Evolutionary conservation across 495 filamentous ascomycete species (phyloP).

Genomic region (Rostrohypoxylon terebratum): DNA sequence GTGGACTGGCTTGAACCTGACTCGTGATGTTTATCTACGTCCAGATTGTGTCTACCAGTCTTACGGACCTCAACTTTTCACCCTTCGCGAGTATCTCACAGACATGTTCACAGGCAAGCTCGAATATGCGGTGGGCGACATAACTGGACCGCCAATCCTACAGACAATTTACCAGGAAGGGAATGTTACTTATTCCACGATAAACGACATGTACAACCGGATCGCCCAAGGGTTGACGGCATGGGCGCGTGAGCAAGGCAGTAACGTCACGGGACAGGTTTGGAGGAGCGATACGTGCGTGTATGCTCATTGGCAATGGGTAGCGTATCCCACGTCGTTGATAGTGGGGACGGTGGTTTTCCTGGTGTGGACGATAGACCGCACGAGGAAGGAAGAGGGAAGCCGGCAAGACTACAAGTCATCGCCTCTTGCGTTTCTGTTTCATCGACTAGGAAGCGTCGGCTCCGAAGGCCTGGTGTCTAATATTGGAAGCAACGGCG

Average conservation of each 20-base stretch:
- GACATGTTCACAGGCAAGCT: conserved; percentile 9
- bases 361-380: conserved; percentile 24
- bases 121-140: not conserved
- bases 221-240: conserved; percentile 24
- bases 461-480: conserved; percentile 16
- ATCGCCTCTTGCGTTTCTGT: conserved; percentile 25
- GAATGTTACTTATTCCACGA: conserved; percentile 26
- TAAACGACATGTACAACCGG: conserved; percentile 24
- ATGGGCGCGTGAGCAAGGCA: conserved; percentile 1
- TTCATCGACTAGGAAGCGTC: conserved; percentile 17
- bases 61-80: not conserved
- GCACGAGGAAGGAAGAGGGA: conserved; percentile 13
- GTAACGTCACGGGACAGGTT: conserved; percentile 16
- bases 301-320: conserved; percentile 39
- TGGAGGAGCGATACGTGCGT: conserved; percentile 33
- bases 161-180: conserved; percentile 24
- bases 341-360: conserved; percentile 32
- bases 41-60: conserved; percentile 34
- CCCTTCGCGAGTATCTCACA: not conserved
- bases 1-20: not conserved
- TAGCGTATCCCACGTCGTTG: conserved; percentile 39
- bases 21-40: conserved; percentile 16
- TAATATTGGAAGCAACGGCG: not conserved
- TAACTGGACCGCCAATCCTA: conserved; percentile 9
- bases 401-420: conserved; percentile 28